Evolutionary conservation across 805 yeast species (phyloP).

Genomic region (Teunomyces lycoperdinae): DNA sequence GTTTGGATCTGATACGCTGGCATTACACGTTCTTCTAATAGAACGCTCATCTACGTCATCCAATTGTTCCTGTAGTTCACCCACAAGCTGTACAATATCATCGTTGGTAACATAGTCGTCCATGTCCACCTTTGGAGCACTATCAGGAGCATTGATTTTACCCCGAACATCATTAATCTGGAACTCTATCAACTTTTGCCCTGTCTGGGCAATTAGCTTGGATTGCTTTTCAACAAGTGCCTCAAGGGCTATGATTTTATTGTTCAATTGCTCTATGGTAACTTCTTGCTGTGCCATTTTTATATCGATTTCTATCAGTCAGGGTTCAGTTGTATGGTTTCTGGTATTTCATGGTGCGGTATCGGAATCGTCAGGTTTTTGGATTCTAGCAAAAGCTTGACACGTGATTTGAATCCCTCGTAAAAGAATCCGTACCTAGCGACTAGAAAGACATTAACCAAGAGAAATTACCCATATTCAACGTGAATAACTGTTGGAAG

Average conservation of each 20-base stretch:
- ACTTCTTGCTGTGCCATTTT: slow-evolving; percentile 1
- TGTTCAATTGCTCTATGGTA: neutral
- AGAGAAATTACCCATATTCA: too few relatives aligned
- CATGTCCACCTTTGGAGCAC: slow-evolving; percentile 15
- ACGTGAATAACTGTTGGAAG: too few relatives aligned
- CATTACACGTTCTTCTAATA: slow-evolving; percentile 66
- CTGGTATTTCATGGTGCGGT: neutral
- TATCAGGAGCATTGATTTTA: slow-evolving; percentile 12
- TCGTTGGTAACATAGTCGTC: slow-evolving; percentile 76
- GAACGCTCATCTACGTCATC: slow-evolving; percentile 76
- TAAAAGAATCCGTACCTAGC: too few relatives aligned
- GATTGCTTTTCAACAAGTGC: slow-evolving; percentile 63
- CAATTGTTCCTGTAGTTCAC: slow-evolving; percentile 86
- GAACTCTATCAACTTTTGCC: slow-evolving; percentile 69
- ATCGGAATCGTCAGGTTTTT: neutral
- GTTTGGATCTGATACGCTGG: slow-evolving; percentile 44
- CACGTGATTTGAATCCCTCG: too few relatives aligned
- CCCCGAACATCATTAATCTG: slow-evolving; percentile 56
- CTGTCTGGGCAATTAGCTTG: slow-evolving; percentile 67
- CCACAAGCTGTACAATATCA: slow-evolving; percentile 82
- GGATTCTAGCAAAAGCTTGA: too few relatives aligned
- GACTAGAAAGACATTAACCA: too few relatives aligned
- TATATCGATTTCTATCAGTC: neutral
- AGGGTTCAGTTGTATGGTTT: neutral
- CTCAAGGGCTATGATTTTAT: slow-evolving; percentile 45